Conservation (phyloP, 257 asterid species). For the Solanum arcanum region DNA sequence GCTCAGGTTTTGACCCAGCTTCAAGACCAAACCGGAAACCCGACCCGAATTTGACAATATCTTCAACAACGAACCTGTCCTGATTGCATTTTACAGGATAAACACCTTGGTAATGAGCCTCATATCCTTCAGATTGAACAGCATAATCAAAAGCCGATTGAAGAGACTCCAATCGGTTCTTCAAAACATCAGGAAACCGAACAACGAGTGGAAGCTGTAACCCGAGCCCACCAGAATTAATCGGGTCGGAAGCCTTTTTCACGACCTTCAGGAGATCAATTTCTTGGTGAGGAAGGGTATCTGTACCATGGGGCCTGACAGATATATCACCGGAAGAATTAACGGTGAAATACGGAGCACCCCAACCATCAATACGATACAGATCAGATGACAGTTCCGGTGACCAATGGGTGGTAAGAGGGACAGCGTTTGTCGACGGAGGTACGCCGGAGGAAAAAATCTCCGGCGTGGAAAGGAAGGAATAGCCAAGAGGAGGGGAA, state of each 20-base stretch:
- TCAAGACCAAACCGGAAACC: slow-evolving; percentile 77
- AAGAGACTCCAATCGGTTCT: slow-evolving; percentile 61
- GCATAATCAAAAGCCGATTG: slow-evolving; percentile 62
- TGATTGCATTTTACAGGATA: slow-evolving; percentile 96
- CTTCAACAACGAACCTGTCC: slow-evolving; percentile 79
- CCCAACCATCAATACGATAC: slow-evolving; percentile 84
- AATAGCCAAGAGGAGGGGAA: slow-evolving; percentile 48
- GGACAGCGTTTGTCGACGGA: slow-evolving; percentile 15
- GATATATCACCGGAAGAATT: slow-evolving; percentile 68
- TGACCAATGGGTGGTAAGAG: slow-evolving; percentile 40
- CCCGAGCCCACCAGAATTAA: slow-evolving; percentile 62
- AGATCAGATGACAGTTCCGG: slow-evolving; percentile 54
- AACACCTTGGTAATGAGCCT: slow-evolving; percentile 83
- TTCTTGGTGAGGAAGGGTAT: slow-evolving; percentile 71
- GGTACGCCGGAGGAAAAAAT: slow-evolving; percentile 17
- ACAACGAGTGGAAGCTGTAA: slow-evolving; percentile 68
- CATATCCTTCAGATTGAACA: slow-evolving; percentile 53
- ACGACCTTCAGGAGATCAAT: slow-evolving; percentile 87
- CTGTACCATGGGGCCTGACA: slow-evolving; percentile 51
- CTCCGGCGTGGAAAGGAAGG: slow-evolving; percentile 42
- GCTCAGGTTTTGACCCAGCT: slow-evolving; percentile 98
- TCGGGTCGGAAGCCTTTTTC: slow-evolving; percentile 71
- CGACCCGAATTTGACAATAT: slow-evolving; percentile 79
- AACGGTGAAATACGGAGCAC: slow-evolving; percentile 82
- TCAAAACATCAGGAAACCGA: slow-evolving; percentile 78